Evolutionary conservation across 2,329 filamentous ascomycete species (phyloP), one percentile per base, ranked within the genome.

Genomic region (Colletotrichum tamarilloi): DNA sequence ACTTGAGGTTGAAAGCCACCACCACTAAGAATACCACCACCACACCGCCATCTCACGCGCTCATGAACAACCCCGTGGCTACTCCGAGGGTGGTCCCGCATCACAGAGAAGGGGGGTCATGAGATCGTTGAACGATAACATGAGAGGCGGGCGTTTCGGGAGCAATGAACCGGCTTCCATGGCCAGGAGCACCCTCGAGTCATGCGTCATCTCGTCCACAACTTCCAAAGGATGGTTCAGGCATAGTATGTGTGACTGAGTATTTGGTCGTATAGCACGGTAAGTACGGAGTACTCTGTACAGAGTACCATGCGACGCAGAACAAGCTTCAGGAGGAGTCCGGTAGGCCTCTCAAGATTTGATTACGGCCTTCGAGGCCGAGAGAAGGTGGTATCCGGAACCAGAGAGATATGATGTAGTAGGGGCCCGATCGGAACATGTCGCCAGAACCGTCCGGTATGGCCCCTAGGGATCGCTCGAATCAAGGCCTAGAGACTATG

Each of bases 271-370:
- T 49, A 8, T 22, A n/a, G 42, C 8, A 49, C 32, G 32, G 32
- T 35, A 35, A 35, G 32, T 35, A 35, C 32, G 11, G 32, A 19
- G 42, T 49, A 22, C 19, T 49, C 42, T 22, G 8, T 49, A 49
- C 42, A 49, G 42, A 22, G 24, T 28, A 22, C 60, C 12, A 30
- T 26, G 28, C 28, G 32, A 42, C 56, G 24, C 28, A 35, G 69
- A 73, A 65, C 60, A 62, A 70, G 67, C 66, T 70, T 69, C 65
- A 19, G 52, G 42, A 46, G 60, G 26, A 46, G 52, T 14, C 8
- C 24, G 60, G 26, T 16, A 49, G 42, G 28, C 35, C 22, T 52
- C 30, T 46, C 28, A 32, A 62, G 16, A 55, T 60, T 53, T 52
- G 32, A 28, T 32, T 67, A 22, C n/a, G n/a, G 2, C 24, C n/a